phyloP scores from a whole-genome alignment of 306 rosid species.

The Phaseolus lunatus region DNA sequence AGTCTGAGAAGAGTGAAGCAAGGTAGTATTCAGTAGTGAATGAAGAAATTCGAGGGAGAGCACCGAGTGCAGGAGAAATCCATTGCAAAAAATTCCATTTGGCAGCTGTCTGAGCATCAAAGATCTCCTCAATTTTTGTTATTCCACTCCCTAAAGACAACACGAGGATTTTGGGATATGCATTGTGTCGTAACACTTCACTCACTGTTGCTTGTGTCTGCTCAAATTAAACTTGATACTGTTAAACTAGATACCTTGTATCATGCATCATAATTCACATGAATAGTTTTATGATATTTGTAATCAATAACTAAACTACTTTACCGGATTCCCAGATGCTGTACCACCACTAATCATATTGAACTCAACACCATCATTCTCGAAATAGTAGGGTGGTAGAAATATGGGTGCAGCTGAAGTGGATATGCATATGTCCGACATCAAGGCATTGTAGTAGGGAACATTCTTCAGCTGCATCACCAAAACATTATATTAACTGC shows the following conservation, averaged over 20 bases:
- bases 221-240: neutral
- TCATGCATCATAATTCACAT: too few relatives aligned
- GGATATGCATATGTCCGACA: slow-evolving; percentile 30
- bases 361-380: neutral
- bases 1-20: neutral
- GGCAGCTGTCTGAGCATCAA: neutral
- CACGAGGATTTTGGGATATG: neutral
- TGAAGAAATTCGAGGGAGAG: neutral
- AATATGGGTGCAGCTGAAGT: slow-evolving; percentile 32
- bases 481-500: neutral
- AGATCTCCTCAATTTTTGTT: neutral
- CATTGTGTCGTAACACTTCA: neutral
- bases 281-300: too few relatives aligned
- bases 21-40: neutral
- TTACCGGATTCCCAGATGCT: slow-evolving; percentile 33
- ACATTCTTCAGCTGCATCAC: neutral
- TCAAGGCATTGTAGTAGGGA: neutral
- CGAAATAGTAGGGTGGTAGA: slow-evolving; percentile 20
- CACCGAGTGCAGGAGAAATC: rapidly evolving
- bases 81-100: rapidly evolving
- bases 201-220: neutral
- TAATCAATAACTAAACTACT: too few relatives aligned
- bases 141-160: neutral
- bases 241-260: neutral
- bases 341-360: slow-evolving; percentile 36